These are phyloP conservation scores for Hymenoscyphus fraxineus DNA, from an alignment of 2,329 filamentous ascomycete species.

Conservation along the genomic window DNA sequence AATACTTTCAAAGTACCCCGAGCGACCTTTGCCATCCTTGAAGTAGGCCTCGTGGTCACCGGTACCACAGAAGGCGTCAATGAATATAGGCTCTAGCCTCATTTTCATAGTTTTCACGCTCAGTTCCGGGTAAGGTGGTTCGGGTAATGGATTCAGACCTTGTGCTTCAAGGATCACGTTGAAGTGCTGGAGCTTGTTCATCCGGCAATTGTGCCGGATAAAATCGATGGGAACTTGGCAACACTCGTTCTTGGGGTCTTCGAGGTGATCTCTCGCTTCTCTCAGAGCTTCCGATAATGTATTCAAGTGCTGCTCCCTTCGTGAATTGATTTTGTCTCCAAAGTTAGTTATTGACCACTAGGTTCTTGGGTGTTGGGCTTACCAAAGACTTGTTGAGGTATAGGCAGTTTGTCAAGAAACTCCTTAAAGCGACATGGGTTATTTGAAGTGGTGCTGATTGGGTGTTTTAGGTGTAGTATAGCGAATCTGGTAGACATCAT, in stretches of 20 bases:
- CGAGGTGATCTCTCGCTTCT: background rate
- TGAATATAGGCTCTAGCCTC: background rate
- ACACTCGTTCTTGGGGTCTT: background rate
- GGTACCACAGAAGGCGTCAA: background rate
- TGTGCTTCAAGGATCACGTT: background rate
- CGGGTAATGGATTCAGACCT: background rate
- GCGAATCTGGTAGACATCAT: background rate
- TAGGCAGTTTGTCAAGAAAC: background rate
- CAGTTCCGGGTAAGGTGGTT: background rate
- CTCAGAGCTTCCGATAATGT: background rate
- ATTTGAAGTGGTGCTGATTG: background rate
- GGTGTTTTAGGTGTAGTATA: background rate
- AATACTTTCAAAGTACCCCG: background rate
- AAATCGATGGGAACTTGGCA: background rate
- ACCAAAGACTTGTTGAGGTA: background rate
- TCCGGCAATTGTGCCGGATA: background rate
- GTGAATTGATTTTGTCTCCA: background rate
- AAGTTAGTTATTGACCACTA: background rate
- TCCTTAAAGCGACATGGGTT: background rate
- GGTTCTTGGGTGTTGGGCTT: background rate
- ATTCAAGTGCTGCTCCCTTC: background rate
- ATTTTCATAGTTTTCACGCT: background rate
- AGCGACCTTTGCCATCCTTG: background rate
- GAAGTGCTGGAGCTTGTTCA: background rate
- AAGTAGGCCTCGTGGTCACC: background rate